A percentile compares a stretch with the other conserved stretches of the same genome.
phyloP scores from a whole-genome alignment of 805 yeast genomes.

The Hanseniaspora hatyaiensis region DNA sequence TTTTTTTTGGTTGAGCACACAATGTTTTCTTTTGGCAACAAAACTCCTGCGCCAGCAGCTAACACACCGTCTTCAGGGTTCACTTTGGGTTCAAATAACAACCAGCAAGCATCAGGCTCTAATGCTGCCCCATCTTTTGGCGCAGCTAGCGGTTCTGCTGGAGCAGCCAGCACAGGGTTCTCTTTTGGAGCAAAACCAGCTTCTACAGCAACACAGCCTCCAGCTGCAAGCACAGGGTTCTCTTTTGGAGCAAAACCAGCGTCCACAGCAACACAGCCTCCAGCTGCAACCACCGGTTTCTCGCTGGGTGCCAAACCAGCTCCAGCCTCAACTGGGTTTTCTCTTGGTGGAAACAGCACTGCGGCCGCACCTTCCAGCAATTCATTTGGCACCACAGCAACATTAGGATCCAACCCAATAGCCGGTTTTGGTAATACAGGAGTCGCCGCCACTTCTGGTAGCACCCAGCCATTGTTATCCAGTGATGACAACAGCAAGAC shows the following conservation, averaged over 20 bases:
- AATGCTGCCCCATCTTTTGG: too few relatives aligned
- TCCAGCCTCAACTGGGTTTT: background rate
- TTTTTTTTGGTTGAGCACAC: too few relatives aligned
- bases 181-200: slow-evolving; percentile 5
- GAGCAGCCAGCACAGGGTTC: background rate
- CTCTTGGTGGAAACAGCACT: background rate
- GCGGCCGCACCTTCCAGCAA: background rate
- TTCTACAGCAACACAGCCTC: background rate
- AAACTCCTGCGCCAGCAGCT: slow-evolving; percentile 1
- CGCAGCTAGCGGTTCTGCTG: too few relatives aligned
- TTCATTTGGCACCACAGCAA: background rate
- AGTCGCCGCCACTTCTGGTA: background rate
- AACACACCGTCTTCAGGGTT: slow-evolving; percentile 1
- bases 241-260: slow-evolving; percentile 9
- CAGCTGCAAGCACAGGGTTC: background rate
- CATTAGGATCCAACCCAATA: background rate
- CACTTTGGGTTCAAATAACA: background rate
- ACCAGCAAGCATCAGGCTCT: background rate
- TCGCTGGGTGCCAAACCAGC: slow-evolving; percentile 3
- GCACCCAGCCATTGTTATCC: background rate
- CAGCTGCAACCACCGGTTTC: background rate
- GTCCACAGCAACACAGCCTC: background rate
- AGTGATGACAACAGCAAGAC: slow-evolving; percentile 16
- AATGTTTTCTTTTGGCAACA: slow-evolving; percentile 14
- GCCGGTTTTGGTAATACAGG: background rate